phyloP scores from a whole-genome alignment of 352 stramenopile species.

The Pythium phragmitis region DNA sequence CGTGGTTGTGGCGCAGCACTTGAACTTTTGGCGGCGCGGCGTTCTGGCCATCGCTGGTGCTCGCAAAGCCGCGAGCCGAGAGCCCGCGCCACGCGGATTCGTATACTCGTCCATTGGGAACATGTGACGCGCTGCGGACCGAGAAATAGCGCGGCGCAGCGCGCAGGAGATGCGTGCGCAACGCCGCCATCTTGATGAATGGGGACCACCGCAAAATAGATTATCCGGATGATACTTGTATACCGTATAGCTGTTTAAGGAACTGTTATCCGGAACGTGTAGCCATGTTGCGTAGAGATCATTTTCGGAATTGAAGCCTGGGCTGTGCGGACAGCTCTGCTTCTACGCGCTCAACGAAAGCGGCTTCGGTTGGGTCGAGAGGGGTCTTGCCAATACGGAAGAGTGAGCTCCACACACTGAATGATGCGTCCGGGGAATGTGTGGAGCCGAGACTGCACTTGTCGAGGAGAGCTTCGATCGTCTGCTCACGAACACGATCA shows the following conservation, averaged over 20 bases:
- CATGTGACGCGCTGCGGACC: neutral
- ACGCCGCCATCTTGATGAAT: neutral
- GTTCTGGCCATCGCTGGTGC: conserved; percentile 19
- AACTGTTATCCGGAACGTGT: conserved; percentile 1
- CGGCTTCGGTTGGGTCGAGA: conserved; percentile 17
- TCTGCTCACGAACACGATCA: conserved; percentile 29
- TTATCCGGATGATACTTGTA: conserved; percentile 6
- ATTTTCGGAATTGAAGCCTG: conserved; percentile 48
- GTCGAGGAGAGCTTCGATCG: conserved; percentile 58
- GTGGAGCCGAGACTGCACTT: conserved; percentile 54
- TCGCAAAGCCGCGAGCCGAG: conserved; percentile 14
- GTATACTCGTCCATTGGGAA: neutral
- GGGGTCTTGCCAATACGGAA: conserved; percentile 43
- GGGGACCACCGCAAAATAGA: conserved; percentile 4
- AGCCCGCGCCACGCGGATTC: neutral
- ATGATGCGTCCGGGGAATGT: conserved; percentile 48
- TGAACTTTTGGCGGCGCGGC: conserved; percentile 36
- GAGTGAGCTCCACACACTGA: conserved; percentile 62
- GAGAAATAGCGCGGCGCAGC: conserved; percentile 2
- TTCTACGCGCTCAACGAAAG: conserved; percentile 46
- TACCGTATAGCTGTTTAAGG: conserved; percentile 3
- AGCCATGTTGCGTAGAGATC: neutral
- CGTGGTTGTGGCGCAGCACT: conserved; percentile 66
- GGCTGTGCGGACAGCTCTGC: conserved; percentile 50
- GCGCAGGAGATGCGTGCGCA: neutral